phyloP scores from a whole-genome alignment of 768 basidiomycete genomes.

The Leccinum sublutescens region DNA sequence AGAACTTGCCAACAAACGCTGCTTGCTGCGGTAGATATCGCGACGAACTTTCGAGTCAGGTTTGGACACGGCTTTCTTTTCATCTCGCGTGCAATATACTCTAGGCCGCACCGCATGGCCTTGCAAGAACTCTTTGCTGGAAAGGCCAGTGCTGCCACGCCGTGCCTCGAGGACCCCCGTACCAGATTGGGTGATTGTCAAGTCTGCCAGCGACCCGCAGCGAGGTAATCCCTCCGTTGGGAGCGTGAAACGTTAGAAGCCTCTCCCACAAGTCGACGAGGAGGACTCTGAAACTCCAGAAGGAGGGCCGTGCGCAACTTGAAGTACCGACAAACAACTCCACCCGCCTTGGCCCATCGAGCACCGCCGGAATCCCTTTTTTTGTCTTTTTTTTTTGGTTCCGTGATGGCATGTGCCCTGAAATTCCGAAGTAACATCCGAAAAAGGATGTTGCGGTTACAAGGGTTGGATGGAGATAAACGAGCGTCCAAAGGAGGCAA shows the following conservation, averaged over 20 bases:
- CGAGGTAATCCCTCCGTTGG: not conserved
- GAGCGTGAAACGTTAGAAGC: not conserved
- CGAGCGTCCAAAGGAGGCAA: slow-evolving; percentile 13
- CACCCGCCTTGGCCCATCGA: slow-evolving; percentile 5
- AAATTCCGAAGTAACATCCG: not conserved
- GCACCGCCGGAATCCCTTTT: not conserved
- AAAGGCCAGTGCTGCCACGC: slow-evolving; percentile 1
- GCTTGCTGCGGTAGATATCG: slow-evolving; percentile 1
- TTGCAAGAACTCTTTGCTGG: slow-evolving; percentile 3
- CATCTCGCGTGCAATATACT: not conserved
- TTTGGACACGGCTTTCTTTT: slow-evolving; percentile 7
- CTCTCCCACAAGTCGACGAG: not conserved
- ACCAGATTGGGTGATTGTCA: not conserved
- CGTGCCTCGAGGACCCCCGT: not conserved
- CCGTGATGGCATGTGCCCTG: slow-evolving; percentile 11
- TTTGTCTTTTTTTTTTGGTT: not conserved
- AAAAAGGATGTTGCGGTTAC: slow-evolving; percentile 10
- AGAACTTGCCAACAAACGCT: not conserved
- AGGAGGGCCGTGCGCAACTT: not conserved
- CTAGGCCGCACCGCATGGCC: slow-evolving; percentile 2
- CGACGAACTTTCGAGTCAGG: not conserved
- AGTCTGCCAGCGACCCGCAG: not conserved
- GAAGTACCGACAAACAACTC: slow-evolving; percentile 5
- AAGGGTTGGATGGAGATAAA: slow-evolving; percentile 18
- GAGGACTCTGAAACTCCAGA: not conserved